Conservation (phyloP, 306 rosid species). For the Lathyrus aphaca region DNA sequence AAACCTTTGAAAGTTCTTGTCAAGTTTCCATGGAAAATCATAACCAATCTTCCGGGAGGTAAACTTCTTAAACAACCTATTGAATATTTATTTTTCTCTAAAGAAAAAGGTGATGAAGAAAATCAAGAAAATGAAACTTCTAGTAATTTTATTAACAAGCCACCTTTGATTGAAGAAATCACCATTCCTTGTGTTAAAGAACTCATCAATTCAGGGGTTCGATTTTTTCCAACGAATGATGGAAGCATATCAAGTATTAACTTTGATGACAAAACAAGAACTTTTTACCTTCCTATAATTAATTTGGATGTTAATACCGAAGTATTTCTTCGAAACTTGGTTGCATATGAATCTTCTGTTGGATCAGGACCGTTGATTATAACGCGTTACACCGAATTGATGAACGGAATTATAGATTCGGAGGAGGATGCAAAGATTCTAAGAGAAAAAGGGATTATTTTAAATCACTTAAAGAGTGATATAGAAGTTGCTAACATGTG, state of each 20-base stretch:
- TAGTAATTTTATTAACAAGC: slow-evolving; percentile 33
- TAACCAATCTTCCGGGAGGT: slow-evolving; percentile 35
- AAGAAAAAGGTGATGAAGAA: slow-evolving; percentile 18
- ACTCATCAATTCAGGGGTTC: slow-evolving; percentile 50
- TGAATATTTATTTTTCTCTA: slow-evolving; percentile 17
- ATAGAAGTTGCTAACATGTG: slow-evolving; percentile 61
- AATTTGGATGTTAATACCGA: slow-evolving; percentile 62
- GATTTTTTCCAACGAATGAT: slow-evolving; percentile 43
- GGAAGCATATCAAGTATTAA: slow-evolving; percentile 56
- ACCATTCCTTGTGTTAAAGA: slow-evolving; percentile 66
- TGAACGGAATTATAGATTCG: slow-evolving; percentile 79
- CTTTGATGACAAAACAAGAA: slow-evolving; percentile 51
- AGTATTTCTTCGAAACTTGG: slow-evolving; percentile 68
- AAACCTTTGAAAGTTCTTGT: slow-evolving; percentile 52
- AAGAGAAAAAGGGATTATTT: slow-evolving; percentile 56
- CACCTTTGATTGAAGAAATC: slow-evolving; percentile 74
- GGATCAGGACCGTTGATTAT: slow-evolving; percentile 65
- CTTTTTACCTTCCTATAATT: slow-evolving; percentile 60
- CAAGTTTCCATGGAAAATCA: slow-evolving; percentile 69
- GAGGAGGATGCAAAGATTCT: slow-evolving; percentile 65
- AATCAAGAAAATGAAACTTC: slow-evolving; percentile 36
- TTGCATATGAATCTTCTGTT: slow-evolving; percentile 73
- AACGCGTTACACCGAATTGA: slow-evolving; percentile 67
- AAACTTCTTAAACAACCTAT: slow-evolving; percentile 36
- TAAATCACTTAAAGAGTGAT: slow-evolving; percentile 73